Evolutionary conservation across 2,329 filamentous ascomycete genomes (phyloP), one percentile per base, ranked within the genome.

Genomic region (Cladosporium sphaerospermum): DNA sequence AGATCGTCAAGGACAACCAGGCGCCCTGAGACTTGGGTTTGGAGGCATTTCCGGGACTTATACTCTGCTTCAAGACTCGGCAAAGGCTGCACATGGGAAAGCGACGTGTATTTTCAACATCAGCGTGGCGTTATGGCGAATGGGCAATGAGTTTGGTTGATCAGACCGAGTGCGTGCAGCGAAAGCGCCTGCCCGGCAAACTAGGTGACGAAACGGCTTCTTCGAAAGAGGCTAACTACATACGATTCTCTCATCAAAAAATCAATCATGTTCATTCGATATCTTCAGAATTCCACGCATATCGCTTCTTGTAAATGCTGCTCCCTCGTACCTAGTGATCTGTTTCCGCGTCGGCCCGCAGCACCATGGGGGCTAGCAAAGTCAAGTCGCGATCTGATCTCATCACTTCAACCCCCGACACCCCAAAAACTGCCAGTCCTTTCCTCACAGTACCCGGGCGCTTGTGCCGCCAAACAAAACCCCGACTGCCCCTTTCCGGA

Each of bases 1-100:
- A 88, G 56, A 85, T 96, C 16, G 93, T 99, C 54, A 86, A 83
- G 63, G 90, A 96, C 60, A 96, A 97, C 70, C 89, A 88, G 11
- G 85, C 88, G 45, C 85, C 86, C 32, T 68, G 31, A 47, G 9
- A 37, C 34, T 28, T 7, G 4, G 23, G 23, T 5, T 28, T 28
- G 4, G 23, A 28, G 23, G 7, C 23, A 28, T 7, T 7, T 7
- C 5, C 7, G 2, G 7, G 23, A 28, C 23, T 28, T 28, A 7
- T 23, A 7, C 23, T 28, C 23, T 28, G 23, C 23, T 28, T 28
- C 23, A 7, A 7, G 7, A 7, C 23, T 28, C 23, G 23, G 23
- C 23, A 28, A 28, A 28, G 23, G 23, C 23, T 28, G 23, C 23
- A 28, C 23, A 5, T 28, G 23, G 23, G 23, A 32, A 42, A 31